Evolutionary conservation across 2,329 filamentous ascomycete species (phyloP).

Genomic region (Aspergillus pseudoterreus): DNA sequence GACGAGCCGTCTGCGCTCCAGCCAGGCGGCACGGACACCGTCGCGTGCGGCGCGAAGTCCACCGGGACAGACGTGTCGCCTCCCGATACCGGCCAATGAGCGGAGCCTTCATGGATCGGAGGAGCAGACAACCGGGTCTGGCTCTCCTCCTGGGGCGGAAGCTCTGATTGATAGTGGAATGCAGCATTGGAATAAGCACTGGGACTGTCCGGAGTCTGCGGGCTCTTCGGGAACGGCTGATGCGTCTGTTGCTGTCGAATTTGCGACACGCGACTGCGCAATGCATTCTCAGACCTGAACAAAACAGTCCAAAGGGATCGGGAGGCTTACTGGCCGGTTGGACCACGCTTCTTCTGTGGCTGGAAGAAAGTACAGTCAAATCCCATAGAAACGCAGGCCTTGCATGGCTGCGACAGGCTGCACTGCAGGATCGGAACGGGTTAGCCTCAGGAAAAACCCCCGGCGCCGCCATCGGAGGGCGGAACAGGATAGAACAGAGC

Average conservation of each 20-base stretch:
- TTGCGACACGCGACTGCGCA: slow-evolving; percentile 33
- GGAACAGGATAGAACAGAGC: neutral
- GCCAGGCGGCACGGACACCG: slow-evolving; percentile 16
- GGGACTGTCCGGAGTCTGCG: slow-evolving; percentile 12
- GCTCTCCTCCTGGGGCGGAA: slow-evolving; percentile 16
- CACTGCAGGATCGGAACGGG: slow-evolving; percentile 24
- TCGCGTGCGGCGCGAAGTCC: slow-evolving; percentile 19
- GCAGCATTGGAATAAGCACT: slow-evolving; percentile 13
- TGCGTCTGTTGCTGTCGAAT: slow-evolving; percentile 33
- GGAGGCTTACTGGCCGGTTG: slow-evolving; percentile 33
- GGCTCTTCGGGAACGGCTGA: slow-evolving; percentile 14
- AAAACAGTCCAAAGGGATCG: neutral
- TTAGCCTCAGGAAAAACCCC: neutral
- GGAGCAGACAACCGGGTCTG: slow-evolving; percentile 8
- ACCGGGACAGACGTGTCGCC: slow-evolving; percentile 19
- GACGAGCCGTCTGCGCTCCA: slow-evolving; percentile 21
- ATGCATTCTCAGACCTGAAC: slow-evolving; percentile 3
- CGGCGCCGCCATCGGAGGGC: slow-evolving; percentile 1
- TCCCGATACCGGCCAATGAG: slow-evolving; percentile 18
- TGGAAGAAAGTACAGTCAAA: slow-evolving; percentile 41
- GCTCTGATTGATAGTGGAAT: slow-evolving; percentile 22
- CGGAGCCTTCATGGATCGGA: slow-evolving; percentile 14
- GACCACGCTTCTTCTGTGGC: slow-evolving; percentile 41
- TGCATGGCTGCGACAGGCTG: slow-evolving; percentile 38
- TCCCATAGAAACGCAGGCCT: slow-evolving; percentile 35